Evolutionary conservation across 73 alveolate genomes (phyloP).

Genomic region (Paramecium bursaria): DNA sequence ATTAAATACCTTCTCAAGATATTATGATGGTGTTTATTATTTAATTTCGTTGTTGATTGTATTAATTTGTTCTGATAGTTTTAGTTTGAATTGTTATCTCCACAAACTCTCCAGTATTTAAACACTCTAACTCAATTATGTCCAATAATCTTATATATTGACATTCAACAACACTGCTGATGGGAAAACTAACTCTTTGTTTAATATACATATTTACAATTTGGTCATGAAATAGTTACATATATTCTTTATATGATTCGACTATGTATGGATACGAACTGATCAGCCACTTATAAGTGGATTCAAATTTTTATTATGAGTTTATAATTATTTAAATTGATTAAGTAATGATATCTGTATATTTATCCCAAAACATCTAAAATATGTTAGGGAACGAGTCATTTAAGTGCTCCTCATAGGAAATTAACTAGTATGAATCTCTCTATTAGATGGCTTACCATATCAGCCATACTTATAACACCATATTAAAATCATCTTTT

Average conservation of each 20-base stretch:
- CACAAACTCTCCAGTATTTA: background rate
- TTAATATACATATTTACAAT: background rate
- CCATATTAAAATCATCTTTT: constrained; percentile 23
- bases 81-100: background rate
- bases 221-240: constrained; percentile 4
- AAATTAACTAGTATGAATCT: constrained; percentile 18
- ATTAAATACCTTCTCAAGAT: constrained; percentile 27
- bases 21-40: too few relatives aligned
- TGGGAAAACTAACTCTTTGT: constrained; percentile 22
- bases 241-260: constrained; percentile 6
- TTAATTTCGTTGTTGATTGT: background rate
- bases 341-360: constrained; percentile 12
- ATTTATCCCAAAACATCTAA: constrained; percentile 53
- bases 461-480: constrained; percentile 28
- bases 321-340: constrained; percentile 33
- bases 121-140: background rate
- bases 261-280: constrained; percentile 6
- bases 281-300: background rate
- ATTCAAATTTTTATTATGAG: background rate
- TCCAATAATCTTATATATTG: too few relatives aligned
- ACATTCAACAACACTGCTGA: constrained; percentile 8
- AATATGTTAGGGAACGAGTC: constrained; percentile 41
- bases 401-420: constrained; percentile 14
- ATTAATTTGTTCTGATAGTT: background rate
- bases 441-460: constrained; percentile 44